phyloP scores from a whole-genome alignment of 176 grass and related monocot genomes.

The Ampelocalamus luodianensis region DNA sequence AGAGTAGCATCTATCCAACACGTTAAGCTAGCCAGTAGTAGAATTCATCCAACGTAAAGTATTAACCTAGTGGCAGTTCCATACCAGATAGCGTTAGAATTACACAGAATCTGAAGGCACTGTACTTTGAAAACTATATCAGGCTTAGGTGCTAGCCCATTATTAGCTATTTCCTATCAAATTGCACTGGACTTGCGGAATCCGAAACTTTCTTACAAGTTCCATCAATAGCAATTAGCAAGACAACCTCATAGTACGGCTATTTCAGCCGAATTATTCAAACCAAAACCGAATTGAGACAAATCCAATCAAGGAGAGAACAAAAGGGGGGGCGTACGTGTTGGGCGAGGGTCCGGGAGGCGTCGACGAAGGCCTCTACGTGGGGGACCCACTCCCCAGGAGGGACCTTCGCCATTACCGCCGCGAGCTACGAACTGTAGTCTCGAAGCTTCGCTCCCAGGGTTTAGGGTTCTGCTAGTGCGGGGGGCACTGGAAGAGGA shows the following conservation, averaged over 20 bases:
- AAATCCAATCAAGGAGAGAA: not conserved
- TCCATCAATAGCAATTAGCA: not conserved
- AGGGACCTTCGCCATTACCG: conserved; percentile 54
- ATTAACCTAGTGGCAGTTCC: not conserved
- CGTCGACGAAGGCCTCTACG: conserved; percentile 71
- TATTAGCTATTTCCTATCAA: too few relatives aligned
- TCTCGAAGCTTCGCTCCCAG: conserved; percentile 9
- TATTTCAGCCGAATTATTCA: not conserved
- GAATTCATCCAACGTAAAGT: not conserved
- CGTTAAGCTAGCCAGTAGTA: conserved; percentile 3
- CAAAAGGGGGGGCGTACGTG: conserved; percentile 49
- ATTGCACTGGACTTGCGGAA: not conserved
- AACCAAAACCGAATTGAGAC: not conserved
- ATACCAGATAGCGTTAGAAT: not conserved
- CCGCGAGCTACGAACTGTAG: not conserved
- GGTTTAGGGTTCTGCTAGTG: conserved; percentile 55
- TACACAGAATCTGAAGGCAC: too few relatives aligned
- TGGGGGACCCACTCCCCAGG: conserved; percentile 61
- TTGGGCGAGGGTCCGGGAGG: conserved; percentile 48
- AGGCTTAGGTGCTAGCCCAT: too few relatives aligned
- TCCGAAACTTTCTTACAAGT: not conserved
- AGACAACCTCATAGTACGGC: not conserved
- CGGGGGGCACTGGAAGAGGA: not conserved
- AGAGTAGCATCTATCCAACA: not conserved
- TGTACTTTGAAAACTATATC: too few relatives aligned